These are phyloP conservation scores for Striga asiatica DNA, from an alignment of 257 asterid species.

Conservation along the genomic window DNA sequence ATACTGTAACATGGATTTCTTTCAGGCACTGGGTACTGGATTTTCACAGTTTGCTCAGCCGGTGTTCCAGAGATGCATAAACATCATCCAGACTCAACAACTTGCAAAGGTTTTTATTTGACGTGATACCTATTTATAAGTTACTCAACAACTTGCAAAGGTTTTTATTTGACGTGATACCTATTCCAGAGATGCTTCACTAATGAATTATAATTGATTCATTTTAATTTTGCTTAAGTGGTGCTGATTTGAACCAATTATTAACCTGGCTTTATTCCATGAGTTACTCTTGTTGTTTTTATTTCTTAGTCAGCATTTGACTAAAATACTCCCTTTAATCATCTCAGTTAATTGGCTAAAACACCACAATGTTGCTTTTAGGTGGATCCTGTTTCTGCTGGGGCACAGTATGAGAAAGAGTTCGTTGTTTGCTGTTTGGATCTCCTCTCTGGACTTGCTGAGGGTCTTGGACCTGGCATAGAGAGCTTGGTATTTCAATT, in stretches of 20 bases:
- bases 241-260: too few species aligned
- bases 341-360: slow-evolving; percentile 12
- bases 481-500: slow-evolving; percentile 78
- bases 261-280: too few species aligned
- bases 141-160: slow-evolving; percentile 2
- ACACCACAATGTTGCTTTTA: slow-evolving; percentile 27
- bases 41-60: slow-evolving; percentile 87
- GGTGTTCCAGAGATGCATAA: slow-evolving; percentile 91
- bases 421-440: slow-evolving; percentile 91
- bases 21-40: slow-evolving; percentile 89
- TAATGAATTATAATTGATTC: too few species aligned
- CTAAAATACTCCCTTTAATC: background rate
- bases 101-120: slow-evolving; percentile 71
- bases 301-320: too few species aligned
- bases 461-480: slow-evolving; percentile 94
- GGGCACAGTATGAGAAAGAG: slow-evolving; percentile 82
- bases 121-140: slow-evolving; percentile 8
- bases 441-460: slow-evolving; percentile 95
- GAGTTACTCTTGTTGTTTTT: too few species aligned
- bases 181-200: too few species aligned
- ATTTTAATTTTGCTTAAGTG: too few species aligned
- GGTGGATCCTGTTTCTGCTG: slow-evolving; percentile 81
- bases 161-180: slow-evolving; percentile 1
- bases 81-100: slow-evolving; percentile 83
- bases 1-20: slow-evolving; percentile 10